phyloP scores from a whole-genome alignment of 78 protist genomes.

The Diacronema lutheri region DNA sequence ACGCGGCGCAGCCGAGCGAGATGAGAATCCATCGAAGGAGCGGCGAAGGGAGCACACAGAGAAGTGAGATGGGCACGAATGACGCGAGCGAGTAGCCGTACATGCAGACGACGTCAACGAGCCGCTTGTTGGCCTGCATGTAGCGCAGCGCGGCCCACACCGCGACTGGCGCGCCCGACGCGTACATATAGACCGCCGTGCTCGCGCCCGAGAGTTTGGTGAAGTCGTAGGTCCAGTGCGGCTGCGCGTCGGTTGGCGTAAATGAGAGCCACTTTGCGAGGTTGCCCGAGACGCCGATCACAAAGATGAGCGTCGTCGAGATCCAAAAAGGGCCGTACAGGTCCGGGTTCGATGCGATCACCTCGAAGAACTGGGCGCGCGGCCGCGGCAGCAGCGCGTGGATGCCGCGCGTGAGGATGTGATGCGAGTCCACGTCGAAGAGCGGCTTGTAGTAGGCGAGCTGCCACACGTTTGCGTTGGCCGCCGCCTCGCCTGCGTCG shows the following conservation, averaged over 20 bases:
- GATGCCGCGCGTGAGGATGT: neutral
- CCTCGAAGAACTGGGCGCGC: neutral
- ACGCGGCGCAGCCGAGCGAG: neutral
- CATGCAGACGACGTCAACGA: neutral
- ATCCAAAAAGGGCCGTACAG: conserved; percentile 21
- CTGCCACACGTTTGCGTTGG: neutral
- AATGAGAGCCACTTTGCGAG: neutral
- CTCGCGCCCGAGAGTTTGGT: neutral
- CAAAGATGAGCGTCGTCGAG: conserved; percentile 7
- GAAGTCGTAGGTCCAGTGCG: conserved; percentile 1
- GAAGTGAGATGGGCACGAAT: conserved; percentile 6
- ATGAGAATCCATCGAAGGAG: neutral
- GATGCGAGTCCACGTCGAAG: conserved; percentile 14
- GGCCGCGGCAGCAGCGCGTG: neutral
- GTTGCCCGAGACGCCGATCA: conserved; percentile 15
- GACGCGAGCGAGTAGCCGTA: neutral
- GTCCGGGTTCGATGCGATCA: neutral
- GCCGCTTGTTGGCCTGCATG: neutral
- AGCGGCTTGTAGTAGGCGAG: neutral
- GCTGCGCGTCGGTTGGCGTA: neutral
- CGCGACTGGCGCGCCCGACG: neutral
- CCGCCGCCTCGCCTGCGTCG: neutral
- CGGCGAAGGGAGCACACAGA: neutral
- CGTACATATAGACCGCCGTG: neutral
- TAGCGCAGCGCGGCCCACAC: neutral